phyloP scores from a whole-genome alignment of 1,139 yeast species.

The Pichia sp. region DNA sequence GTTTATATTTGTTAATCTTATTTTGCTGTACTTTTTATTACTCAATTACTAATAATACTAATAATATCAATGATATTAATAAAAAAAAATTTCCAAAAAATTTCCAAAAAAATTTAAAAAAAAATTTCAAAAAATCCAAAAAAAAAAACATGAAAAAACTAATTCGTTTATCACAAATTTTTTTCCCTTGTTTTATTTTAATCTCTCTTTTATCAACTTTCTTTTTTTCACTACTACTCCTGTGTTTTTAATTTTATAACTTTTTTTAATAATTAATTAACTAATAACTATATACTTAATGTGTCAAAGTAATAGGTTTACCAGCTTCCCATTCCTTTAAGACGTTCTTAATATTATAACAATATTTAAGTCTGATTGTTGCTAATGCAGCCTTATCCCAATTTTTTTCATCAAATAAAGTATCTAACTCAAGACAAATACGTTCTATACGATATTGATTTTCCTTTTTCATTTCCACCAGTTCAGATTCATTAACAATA shows the following conservation, averaged over 20 bases:
- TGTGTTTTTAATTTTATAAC: background rate
- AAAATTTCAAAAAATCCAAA: too few relatives aligned
- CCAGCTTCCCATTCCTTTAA: constrained; percentile 77
- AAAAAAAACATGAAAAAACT: too few relatives aligned
- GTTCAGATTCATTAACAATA: constrained; percentile 52
- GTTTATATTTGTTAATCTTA: too few relatives aligned
- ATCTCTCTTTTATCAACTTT: too few relatives aligned
- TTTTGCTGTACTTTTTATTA: too few relatives aligned
- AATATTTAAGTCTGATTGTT: constrained; percentile 72
- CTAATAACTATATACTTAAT: constrained; percentile 34
- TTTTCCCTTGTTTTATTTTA: too few relatives aligned
- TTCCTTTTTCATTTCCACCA: constrained; percentile 46
- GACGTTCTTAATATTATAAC: constrained; percentile 72
- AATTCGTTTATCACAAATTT: too few relatives aligned
- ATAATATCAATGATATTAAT: too few relatives aligned
- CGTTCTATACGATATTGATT: constrained; percentile 48
- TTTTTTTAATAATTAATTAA: background rate
- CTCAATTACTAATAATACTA: too few relatives aligned
- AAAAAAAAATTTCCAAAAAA: too few relatives aligned
- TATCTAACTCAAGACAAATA: constrained; percentile 34
- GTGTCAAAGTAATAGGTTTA: constrained; percentile 57
- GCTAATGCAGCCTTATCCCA: constrained; percentile 57
- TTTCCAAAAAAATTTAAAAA: too few relatives aligned
- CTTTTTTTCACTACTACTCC: background rate
- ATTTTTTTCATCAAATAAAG: constrained; percentile 35